Conservation (phyloP, 2,329 filamentous ascomycete genomes). For the Botrytis hyacinthi region DNA sequence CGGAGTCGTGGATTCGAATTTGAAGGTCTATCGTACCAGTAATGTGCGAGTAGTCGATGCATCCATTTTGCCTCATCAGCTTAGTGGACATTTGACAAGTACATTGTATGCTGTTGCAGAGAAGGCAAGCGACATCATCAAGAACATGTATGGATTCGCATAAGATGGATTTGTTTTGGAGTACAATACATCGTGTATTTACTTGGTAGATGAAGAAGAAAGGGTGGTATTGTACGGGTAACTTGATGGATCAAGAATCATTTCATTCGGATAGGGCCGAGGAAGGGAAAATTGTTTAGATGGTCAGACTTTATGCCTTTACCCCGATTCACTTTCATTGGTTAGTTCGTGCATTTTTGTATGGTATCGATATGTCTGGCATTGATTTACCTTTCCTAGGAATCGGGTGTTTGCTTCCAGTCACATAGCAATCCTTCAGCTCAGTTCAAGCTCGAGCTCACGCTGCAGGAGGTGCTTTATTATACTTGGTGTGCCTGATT, state of each 20-base stretch:
- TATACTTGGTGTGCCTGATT: neutral
- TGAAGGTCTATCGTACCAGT: slow-evolving; percentile 28
- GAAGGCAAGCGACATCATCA: slow-evolving; percentile 27
- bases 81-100: slow-evolving; percentile 27
- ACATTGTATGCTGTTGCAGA: slow-evolving; percentile 29
- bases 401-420: neutral
- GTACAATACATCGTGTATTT: neutral
- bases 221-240: neutral
- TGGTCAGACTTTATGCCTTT: neutral
- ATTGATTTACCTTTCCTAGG: neutral
- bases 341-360: neutral
- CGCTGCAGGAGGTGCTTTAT: neutral
- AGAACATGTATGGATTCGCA: neutral
- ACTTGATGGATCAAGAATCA: neutral
- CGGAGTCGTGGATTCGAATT: slow-evolving; percentile 28
- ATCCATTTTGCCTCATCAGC: slow-evolving; percentile 24
- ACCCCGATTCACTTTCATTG: neutral
- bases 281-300: neutral
- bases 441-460: neutral
- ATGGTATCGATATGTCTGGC: neutral
- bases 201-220: neutral
- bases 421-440: neutral
- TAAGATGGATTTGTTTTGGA: neutral
- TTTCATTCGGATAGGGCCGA: neutral
- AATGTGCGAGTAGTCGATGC: slow-evolving; percentile 30